Evolutionary conservation across 768 basidiomycete genomes (phyloP), one percentile per base, ranked within the genome.

Genomic region (Suillus clintonianus): DNA sequence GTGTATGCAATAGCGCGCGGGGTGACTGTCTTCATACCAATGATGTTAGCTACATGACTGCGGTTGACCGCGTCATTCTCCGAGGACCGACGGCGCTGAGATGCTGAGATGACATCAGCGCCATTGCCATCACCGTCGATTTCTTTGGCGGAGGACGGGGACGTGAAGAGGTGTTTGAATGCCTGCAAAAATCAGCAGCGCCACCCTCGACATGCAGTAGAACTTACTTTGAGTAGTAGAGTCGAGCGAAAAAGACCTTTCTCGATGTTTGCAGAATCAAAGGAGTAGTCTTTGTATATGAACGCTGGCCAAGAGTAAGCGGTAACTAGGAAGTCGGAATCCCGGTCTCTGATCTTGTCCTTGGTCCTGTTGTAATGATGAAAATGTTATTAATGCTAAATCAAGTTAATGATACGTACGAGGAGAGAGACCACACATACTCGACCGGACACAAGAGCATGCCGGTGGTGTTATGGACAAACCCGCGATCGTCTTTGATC

Each of bases 1-100:
- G 63, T 24, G 50, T 72, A 72, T 8, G 69, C 68, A 34, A 74
- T 61, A 5, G 62, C 45, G 14, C 59, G 57, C 13, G 67, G 60
- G 27, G 51, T 71, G n/a, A 71, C 63, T 14, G 30, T 15, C 6
- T 58, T 62, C 11, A 69, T 37, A 4, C 66, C 60, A 6, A 63
- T 54, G 14, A 68, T 30, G 6, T 36, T 15, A 5, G 59, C 59
- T n/a, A 60, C 41, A 17, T 60, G 36, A 7, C 39, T 47, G 13
- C 9, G 13, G 11, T 22, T 47, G 4, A 30, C 11, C 13, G 5
- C 3, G 8, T 43, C 17, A 17, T 14, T 47, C 22, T 47, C n/a
- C 0, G 19, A 17, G 15, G 14, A 19, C 54, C n/a, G 36, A 6
- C 8, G 5, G 15, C 5, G 13, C 47, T 47, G 13, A 15, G 39